Percentiles rank a stretch among this genome's conserved stretches.
Conservation (phyloP, 176 grass and related monocot species). For the Carex littledalei region DNA sequence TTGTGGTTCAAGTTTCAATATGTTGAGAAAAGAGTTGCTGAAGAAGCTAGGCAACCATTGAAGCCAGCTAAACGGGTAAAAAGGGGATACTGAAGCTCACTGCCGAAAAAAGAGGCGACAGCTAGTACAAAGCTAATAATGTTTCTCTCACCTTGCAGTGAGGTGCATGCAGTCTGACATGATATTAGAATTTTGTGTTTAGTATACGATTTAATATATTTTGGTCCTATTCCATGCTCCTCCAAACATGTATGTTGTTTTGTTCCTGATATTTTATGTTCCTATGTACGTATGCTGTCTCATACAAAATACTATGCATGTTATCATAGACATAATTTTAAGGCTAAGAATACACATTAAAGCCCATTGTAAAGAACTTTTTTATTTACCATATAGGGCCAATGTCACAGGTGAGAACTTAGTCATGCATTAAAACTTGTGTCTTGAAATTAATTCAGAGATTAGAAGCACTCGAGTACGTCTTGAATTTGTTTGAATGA, state of each 20-base stretch:
- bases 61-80: conserved; percentile 59
- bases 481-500: not conserved
- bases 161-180: not conserved
- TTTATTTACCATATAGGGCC: too few relatives aligned
- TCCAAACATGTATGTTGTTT: not conserved
- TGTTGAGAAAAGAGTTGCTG: conserved; percentile 39
- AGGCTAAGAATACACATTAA: too few relatives aligned
- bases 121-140: not conserved
- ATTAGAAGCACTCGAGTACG: not conserved
- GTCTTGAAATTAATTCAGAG: not conserved
- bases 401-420: not conserved
- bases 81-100: conserved; percentile 32
- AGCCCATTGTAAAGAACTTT: too few relatives aligned
- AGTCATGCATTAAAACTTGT: not conserved
- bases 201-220: not conserved
- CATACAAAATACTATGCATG: not conserved
- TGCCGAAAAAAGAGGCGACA: not conserved
- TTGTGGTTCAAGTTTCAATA: conserved; percentile 43
- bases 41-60: conserved; percentile 21
- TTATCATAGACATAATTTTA: not conserved
- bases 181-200: not conserved
- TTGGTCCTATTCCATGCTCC: not conserved
- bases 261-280: not conserved
- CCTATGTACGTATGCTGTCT: not conserved
- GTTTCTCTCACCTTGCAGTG: not conserved